phyloP scores from a whole-genome alignment of 129 eudicot genomes.

The Arctium lappa region DNA sequence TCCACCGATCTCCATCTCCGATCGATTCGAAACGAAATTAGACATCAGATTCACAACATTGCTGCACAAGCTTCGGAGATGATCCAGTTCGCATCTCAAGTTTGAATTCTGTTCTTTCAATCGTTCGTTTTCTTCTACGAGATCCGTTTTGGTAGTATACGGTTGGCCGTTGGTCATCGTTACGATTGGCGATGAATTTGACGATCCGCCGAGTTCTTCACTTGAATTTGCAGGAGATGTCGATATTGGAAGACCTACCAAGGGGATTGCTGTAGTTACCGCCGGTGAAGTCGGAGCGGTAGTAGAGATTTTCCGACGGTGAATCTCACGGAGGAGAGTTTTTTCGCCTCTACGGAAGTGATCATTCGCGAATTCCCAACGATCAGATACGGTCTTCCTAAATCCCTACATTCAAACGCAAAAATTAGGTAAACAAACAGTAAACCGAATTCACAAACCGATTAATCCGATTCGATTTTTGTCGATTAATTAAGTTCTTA shows the following conservation, averaged over 20 bases:
- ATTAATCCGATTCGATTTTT: background rate
- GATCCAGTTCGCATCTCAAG: conserved; percentile 47
- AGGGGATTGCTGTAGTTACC: conserved; percentile 31
- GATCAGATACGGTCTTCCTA: conserved; percentile 67
- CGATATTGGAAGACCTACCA: conserved; percentile 4
- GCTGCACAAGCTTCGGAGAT: conserved; percentile 47
- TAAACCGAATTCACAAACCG: background rate
- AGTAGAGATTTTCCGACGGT: conserved; percentile 58
- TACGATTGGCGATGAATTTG: conserved; percentile 52
- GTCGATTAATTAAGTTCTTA: conserved; percentile 13
- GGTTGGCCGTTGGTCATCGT: conserved; percentile 14
- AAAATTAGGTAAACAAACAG: background rate
- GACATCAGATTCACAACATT: conserved; percentile 55
- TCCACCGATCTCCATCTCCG: conserved; percentile 17
- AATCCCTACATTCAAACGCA: conserved; percentile 51
- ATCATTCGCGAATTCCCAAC: conserved; percentile 84
- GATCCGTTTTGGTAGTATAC: conserved; percentile 34
- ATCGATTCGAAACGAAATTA: conserved; percentile 26
- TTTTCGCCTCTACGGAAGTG: conserved; percentile 65
- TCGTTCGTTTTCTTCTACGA: conserved; percentile 65
- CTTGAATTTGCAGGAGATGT: conserved; percentile 48
- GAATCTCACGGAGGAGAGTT: conserved; percentile 62
- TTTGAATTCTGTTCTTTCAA: conserved; percentile 54
- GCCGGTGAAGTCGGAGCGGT: conserved; percentile 18
- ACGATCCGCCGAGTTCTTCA: conserved; percentile 63